These are phyloP conservation scores for Candida sanyiensis DNA, from an alignment of 805 yeast species.

Conservation along the genomic window DNA sequence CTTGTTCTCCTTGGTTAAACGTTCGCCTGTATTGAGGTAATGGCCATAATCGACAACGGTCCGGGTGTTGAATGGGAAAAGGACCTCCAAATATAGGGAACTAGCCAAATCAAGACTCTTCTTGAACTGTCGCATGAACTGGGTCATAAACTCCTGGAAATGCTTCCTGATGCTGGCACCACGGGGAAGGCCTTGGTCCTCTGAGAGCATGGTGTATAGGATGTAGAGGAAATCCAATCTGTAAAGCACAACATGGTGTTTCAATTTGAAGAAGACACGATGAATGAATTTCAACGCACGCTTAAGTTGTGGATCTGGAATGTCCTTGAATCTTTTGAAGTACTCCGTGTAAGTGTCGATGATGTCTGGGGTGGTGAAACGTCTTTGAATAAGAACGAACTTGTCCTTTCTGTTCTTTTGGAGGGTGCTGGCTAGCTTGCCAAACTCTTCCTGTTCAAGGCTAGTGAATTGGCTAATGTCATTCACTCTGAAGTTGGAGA, in stretches of 20 bases:
- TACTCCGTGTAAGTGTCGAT: conserved; percentile 62
- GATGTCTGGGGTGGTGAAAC: conserved; percentile 51
- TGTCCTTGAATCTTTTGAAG: conserved; percentile 55
- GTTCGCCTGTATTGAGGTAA: conserved; percentile 59
- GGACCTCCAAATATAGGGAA: conserved; percentile 52
- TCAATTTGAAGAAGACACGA: conserved; percentile 57
- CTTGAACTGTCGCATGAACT: conserved; percentile 57
- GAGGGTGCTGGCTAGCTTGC: conserved; percentile 26
- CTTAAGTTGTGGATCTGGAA: conserved; percentile 54
- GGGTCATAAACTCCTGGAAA: conserved; percentile 57
- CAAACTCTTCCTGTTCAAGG: conserved; percentile 25
- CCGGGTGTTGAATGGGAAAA: conserved; percentile 42
- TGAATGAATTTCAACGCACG: conserved; percentile 66
- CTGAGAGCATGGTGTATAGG: conserved; percentile 47
- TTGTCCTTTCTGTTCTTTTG: conserved; percentile 36
- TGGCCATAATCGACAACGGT: conserved; percentile 37
- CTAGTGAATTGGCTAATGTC: conserved; percentile 28
- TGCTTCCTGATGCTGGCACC: conserved; percentile 46
- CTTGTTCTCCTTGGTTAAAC: conserved; percentile 6
- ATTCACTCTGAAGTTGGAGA: conserved; percentile 21
- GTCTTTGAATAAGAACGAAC: conserved; percentile 35
- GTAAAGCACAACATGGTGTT: conserved; percentile 50
- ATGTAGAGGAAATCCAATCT: conserved; percentile 69
- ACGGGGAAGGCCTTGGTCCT: conserved; percentile 41
- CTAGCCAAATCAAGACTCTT: conserved; percentile 45